Base-by-base conservation (phyloP, 108 stramenopile genomes). In the Nitzschia putrida region DNA sequence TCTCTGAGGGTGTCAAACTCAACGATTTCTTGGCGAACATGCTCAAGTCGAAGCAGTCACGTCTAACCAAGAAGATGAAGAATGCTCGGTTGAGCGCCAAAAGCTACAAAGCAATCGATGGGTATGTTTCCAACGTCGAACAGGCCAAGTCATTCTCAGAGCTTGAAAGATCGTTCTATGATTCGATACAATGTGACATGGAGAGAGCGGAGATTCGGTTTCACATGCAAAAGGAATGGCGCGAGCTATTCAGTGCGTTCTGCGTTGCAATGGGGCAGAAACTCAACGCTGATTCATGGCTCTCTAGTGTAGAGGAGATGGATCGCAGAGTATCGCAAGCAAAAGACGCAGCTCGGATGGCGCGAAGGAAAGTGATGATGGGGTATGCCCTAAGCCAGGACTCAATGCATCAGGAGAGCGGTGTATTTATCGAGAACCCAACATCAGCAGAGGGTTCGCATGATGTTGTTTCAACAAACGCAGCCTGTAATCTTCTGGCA, bases 51-150 rank as follows among this genome's bases (percentile, higher is more conserved):
- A 94, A 94, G 65, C 93, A 94, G 61, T 81, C 80, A 41, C 86
- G 93, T 56, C 79, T 94, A 4, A 94, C 93, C 16, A 94, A 94
- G 68, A 94, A 94, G 52, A 94, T 94, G 93, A 94, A 94, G 74
- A 94, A 94, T 67, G 93, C 93, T 23, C 87, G 88, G 49, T 61
- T 94, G 37, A 83, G 81, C 53, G 76, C 82, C 5, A 85, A 81
- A 72, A 83, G 81, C 8, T 94, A 87, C 53, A 60, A 84, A 44
- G 61, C 73, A 3, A 64, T 64, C 3, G 38, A 43, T 25, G 85
- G 83, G 3, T 80, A 66, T 41, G 58, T 90, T 47, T 53, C 68
- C 11, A 78, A 86, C 42, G 63, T 49, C 21, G 53, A 69, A 7
- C 86, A 88, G 25, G 88, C 87, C 9, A 60, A 80, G 7, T 76